Base-by-base conservation (phyloP, 2,329 filamentous ascomycete genomes). In the Phyllosticta citriasiana region DNA sequence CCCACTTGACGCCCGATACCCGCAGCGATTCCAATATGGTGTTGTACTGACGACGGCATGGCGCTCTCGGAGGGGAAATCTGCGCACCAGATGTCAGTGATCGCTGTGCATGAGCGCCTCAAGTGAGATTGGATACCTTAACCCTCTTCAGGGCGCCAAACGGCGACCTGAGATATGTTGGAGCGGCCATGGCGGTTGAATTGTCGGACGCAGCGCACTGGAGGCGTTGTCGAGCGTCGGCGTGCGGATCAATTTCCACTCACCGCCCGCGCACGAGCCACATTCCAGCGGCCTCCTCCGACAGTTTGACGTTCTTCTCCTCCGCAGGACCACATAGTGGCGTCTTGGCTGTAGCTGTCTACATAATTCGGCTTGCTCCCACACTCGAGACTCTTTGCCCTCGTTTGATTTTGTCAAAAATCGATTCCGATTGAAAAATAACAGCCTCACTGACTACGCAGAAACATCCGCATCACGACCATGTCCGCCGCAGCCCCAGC, bases 161-260 rank as follows among this genome's bases (percentile, higher is more conserved):
- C 6, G 79, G 71, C 57, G 77, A 76, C 67, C 76, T 71, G 64
- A 73, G 67, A 71, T 74, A 77, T 65, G 73, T 67, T 60, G 76
- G 75, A 63, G 72, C 68, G 61, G 78, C 74, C 78, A 80, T 80
- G 40, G 59, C 30, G 47, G 30, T n/a, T 40, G n/a, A 12, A 53
- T 55, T 19, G 35, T 25, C 35, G 57, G 24, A 19, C 12, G 16
- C 19, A n/a, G 27, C 16, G 53, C 14, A 53, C 27, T 25, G 57
- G 30, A 40, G 47, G 52, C 57, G 50, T 33, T 60, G 24, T 60
- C 10, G 35, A 22, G 26, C 54, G 19, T 14, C 51, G 54, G 59
- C 26, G 54, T 61, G 25, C 33, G 55, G 54, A 61, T 92, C 26
- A 91, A 90, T 59, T 96, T 79, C 0, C 91, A 91, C 76, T 94